A percentile compares a stretch with the other conserved stretches of the same genome.
Evolutionary conservation across 2,329 filamentous ascomycete species (phyloP).

Genomic region (Claviceps pazoutovae): DNA sequence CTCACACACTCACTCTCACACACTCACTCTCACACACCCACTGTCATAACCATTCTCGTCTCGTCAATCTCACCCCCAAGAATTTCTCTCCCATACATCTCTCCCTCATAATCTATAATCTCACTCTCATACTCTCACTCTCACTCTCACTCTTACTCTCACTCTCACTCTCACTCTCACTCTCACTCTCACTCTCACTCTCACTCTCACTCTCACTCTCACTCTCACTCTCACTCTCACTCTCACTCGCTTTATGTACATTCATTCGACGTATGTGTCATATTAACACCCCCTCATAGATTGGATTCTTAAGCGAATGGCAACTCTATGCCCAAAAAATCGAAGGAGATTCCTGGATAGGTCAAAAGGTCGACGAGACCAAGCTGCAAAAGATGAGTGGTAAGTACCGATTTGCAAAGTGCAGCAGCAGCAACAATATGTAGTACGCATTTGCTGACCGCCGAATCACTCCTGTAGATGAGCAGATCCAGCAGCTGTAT

Average conservation of each 20-base stretch:
- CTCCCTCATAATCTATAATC: too few species aligned
- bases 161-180: too few species aligned
- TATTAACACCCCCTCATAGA: constrained; percentile 32
- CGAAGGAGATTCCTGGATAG: constrained; percentile 75
- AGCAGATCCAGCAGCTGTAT: constrained; percentile 87
- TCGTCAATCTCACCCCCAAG: too few species aligned
- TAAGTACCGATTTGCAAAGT: constrained; percentile 27
- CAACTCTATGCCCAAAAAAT: constrained; percentile 87
- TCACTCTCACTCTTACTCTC: too few species aligned
- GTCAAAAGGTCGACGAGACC: constrained; percentile 64
- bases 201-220: too few species aligned
- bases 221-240: background rate
- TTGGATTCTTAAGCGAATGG: constrained; percentile 94
- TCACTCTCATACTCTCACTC: too few species aligned
- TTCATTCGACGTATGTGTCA: background rate
- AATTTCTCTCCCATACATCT: too few species aligned
- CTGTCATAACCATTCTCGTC: too few species aligned
- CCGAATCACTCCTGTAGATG: constrained; percentile 40
- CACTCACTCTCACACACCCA: too few species aligned
- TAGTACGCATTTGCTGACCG: background rate
- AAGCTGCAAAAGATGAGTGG: constrained; percentile 94
- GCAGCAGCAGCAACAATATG: too few species aligned
- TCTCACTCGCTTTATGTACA: background rate
- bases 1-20: too few species aligned
- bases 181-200: too few species aligned